Percentiles rank a stretch among this genome's conserved stretches.
These are phyloP conservation scores for Fagopyrum tataricum DNA, from an alignment of 148 eudicot genomes.

Conservation along the genomic window DNA sequence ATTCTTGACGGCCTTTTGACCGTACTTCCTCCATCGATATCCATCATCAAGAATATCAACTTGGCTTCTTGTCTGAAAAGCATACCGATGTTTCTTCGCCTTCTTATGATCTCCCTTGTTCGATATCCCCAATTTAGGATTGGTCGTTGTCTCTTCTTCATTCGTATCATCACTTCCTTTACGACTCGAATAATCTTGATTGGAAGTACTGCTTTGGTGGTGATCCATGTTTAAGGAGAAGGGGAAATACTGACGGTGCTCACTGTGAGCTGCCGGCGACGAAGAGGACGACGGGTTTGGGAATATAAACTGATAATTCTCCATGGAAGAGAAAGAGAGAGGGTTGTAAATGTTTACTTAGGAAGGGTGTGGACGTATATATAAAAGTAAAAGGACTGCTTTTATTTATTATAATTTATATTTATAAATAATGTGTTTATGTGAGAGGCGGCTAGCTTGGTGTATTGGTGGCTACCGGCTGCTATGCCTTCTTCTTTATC, in stretches of 20 bases:
- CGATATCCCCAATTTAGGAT: neutral
- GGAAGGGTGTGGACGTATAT: neutral
- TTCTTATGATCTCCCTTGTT: constrained; percentile 26
- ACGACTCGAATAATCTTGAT: neutral
- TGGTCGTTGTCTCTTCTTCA: neutral
- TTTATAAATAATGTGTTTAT: neutral
- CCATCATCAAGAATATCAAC: constrained; percentile 82
- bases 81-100: constrained; percentile 37
- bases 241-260: neutral
- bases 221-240: neutral
- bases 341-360: neutral
- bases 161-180: neutral
- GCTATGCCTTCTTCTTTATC: neutral
- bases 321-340: neutral
- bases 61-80: constrained; percentile 59
- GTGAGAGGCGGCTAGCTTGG: neutral
- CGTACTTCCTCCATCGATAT: constrained; percentile 69
- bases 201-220: neutral
- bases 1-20: constrained; percentile 63
- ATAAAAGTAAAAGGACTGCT: neutral
- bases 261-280: neutral
- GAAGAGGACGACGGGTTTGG: neutral
- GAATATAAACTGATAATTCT: neutral
- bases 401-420: neutral
- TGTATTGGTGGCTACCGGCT: constrained; percentile 9